phyloP scores from a whole-genome alignment of 169 alveolate species.

The Cyclospora cayetanensis region DNA sequence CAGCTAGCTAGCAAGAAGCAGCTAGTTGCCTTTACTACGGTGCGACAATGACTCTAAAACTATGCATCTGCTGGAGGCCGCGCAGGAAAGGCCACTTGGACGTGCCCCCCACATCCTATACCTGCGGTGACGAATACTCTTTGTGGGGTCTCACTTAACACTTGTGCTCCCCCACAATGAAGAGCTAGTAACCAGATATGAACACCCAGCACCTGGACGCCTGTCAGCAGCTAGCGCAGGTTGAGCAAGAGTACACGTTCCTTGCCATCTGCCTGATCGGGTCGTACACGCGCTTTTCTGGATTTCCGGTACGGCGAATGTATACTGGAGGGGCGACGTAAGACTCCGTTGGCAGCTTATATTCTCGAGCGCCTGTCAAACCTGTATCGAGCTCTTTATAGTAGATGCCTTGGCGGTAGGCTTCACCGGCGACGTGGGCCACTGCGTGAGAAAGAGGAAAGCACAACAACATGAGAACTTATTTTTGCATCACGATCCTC shows the following conservation, averaged over 20 bases:
- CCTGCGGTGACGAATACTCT: no score
- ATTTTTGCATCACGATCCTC: no score
- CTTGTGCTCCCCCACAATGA: no score
- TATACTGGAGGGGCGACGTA: conserved; percentile 37
- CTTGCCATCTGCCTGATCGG: background rate
- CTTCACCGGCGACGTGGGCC: conserved; percentile 7
- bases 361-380: background rate
- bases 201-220: background rate
- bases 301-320: conserved; percentile 24
- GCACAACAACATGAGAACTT: background rate
- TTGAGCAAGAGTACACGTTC: background rate
- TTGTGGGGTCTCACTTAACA: no score
- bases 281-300: background rate
- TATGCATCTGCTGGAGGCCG: no score
- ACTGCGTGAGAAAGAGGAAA: background rate
- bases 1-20: no score
- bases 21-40: no score
- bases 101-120: no score
- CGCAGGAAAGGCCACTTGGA: no score
- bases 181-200: background rate
- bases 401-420: conserved; percentile 44
- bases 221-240: background rate
- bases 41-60: no score
- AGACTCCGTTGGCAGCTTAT: conserved; percentile 5
- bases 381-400: background rate